Evolutionary conservation across 2,329 filamentous ascomycete genomes (phyloP).

Genomic region (Neopestalotiopsis rosae): DNA sequence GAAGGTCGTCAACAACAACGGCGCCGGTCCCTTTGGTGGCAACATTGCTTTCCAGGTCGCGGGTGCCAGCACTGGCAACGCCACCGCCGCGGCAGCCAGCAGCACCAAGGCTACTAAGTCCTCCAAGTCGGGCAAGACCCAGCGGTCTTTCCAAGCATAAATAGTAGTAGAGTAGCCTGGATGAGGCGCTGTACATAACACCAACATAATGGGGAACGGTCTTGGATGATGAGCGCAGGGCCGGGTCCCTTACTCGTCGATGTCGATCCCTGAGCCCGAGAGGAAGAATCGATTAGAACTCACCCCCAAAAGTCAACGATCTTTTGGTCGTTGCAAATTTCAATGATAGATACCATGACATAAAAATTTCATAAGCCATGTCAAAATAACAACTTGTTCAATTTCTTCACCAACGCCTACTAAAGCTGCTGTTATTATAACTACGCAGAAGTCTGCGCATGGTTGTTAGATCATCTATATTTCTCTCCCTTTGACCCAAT

Average conservation of each 20-base stretch:
- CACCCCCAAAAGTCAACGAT: too few relatives aligned
- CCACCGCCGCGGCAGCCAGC: neutral
- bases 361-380: too few relatives aligned
- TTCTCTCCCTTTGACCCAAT: too few relatives aligned
- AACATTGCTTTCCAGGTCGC: constrained; percentile 28
- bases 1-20: constrained; percentile 28
- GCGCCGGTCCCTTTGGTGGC: constrained; percentile 25
- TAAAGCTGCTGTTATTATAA: too few relatives aligned
- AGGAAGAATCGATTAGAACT: neutral
- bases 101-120: neutral
- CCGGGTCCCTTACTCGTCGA: neutral
- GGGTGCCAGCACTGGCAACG: constrained; percentile 3
- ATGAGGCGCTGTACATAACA: neutral
- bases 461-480: too few relatives aligned
- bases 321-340: too few relatives aligned
- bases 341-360: too few relatives aligned
- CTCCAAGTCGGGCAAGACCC: constrained; percentile 15
- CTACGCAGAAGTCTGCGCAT: too few relatives aligned
- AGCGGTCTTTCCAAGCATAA: constrained; percentile 5
- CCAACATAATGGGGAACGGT: neutral
- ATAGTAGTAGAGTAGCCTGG: neutral
- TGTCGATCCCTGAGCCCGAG: neutral
- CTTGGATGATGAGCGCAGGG: neutral
- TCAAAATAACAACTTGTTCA: too few relatives aligned
- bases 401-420: too few relatives aligned